Evolutionary conservation across 805 yeast genomes (phyloP).

Genomic region (Schizosaccharomyces osmophilus): DNA sequence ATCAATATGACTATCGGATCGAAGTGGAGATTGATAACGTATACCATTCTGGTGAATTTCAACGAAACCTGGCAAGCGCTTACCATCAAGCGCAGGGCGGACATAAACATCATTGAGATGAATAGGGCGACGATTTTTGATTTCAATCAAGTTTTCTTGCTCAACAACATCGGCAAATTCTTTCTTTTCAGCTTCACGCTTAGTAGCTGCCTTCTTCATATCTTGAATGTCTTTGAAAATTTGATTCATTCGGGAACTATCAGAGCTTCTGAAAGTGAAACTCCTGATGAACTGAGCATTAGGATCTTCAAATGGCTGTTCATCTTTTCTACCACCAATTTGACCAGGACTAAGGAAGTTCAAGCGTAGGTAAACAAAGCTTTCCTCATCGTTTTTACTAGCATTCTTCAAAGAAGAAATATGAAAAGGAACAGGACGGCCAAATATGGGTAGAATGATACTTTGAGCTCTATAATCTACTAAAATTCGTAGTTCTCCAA

Average conservation of each 20-base stretch:
- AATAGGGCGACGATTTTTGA: slow-evolving; percentile 60
- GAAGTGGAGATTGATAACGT: slow-evolving; percentile 66
- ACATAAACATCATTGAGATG: slow-evolving; percentile 71
- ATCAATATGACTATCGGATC: slow-evolving; percentile 70
- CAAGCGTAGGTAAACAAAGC: slow-evolving; percentile 66
- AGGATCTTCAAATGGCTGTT: slow-evolving; percentile 69
- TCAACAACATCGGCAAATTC: slow-evolving; percentile 83
- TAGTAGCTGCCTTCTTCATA: slow-evolving; percentile 71
- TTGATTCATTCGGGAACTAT: slow-evolving; percentile 73
- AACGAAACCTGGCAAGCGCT: slow-evolving; percentile 72
- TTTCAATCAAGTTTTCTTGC: slow-evolving; percentile 68
- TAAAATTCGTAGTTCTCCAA: slow-evolving; percentile 61
- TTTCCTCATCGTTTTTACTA: slow-evolving; percentile 88
- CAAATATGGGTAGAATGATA: slow-evolving; percentile 69
- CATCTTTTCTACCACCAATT: slow-evolving; percentile 30
- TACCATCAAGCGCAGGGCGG: slow-evolving; percentile 93
- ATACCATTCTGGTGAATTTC: slow-evolving; percentile 91
- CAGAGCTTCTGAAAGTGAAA: slow-evolving; percentile 68
- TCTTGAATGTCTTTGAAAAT: slow-evolving; percentile 76
- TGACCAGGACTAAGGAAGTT: slow-evolving; percentile 86
- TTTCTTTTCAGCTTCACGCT: slow-evolving; percentile 73
- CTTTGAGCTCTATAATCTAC: slow-evolving; percentile 77
- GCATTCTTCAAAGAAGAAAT: slow-evolving; percentile 85
- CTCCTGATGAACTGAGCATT: slow-evolving; percentile 72
- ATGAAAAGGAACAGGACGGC: slow-evolving; percentile 95